phyloP scores from a whole-genome alignment of 1,139 yeast species.

The Saccharomyces hybrid region DNA sequence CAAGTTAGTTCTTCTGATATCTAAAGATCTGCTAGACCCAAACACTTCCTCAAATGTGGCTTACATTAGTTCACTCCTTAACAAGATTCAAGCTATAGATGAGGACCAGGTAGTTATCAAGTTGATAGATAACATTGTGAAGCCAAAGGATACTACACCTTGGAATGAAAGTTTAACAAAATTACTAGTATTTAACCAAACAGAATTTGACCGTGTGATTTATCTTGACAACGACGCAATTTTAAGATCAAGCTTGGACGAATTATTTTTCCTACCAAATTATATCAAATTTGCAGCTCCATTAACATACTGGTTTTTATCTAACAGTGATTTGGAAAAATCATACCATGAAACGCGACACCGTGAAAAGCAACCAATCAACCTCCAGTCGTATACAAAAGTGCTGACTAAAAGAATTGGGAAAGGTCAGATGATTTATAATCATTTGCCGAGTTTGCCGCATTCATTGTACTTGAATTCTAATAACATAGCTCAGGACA shows the following conservation, averaged over 20 bases:
- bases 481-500: slow-evolving; percentile 24
- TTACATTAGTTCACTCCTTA: slow-evolving; percentile 8
- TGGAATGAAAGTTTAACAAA: slow-evolving; percentile 53
- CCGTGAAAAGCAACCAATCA: slow-evolving; percentile 17
- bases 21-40: slow-evolving; percentile 19
- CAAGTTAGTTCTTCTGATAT: slow-evolving; percentile 34
- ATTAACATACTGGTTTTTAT: slow-evolving; percentile 25
- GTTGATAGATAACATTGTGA: slow-evolving; percentile 23
- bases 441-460: slow-evolving; percentile 29
- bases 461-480: slow-evolving; percentile 20
- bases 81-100: slow-evolving; percentile 15
- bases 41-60: slow-evolving; percentile 8
- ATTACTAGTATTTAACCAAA: slow-evolving; percentile 43
- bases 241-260: slow-evolving; percentile 35
- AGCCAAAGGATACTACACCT: slow-evolving; percentile 24
- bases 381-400: slow-evolving; percentile 19
- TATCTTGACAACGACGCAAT: slow-evolving; percentile 39
- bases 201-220: slow-evolving; percentile 41
- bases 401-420: slow-evolving; percentile 16
- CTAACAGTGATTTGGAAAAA: slow-evolving; percentile 16
- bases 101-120: slow-evolving; percentile 26
- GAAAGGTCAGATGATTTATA: slow-evolving; percentile 24
- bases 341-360: slow-evolving; percentile 18
- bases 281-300: slow-evolving; percentile 31
- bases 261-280: slow-evolving; percentile 40